phyloP scores from a whole-genome alignment of 768 basidiomycete genomes.

The Termitomyces sp. region DNA sequence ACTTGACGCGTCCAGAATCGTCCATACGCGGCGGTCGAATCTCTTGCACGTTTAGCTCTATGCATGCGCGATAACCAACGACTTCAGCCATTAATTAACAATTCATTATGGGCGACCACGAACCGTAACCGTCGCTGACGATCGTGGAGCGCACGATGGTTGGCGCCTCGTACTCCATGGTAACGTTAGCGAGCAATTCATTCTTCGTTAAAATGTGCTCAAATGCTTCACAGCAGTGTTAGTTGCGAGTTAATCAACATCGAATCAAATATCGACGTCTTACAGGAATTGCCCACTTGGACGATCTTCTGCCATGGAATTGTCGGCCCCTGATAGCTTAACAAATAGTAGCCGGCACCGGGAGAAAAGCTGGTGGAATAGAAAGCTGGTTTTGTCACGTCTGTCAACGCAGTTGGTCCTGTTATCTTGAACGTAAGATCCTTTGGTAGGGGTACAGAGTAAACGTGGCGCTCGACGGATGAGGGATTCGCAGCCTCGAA shows the following conservation, averaged over 20 bases:
- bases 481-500: constrained; percentile 82
- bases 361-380: constrained; percentile 79
- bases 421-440: constrained; percentile 25
- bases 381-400: constrained; percentile 45
- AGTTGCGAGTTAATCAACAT: neutral
- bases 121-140: constrained; percentile 77
- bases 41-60: constrained; percentile 88
- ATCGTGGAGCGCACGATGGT: constrained; percentile 68
- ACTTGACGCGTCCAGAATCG: constrained; percentile 90
- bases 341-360: constrained; percentile 74
- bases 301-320: constrained; percentile 86
- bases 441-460: constrained; percentile 67
- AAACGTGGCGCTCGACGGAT: constrained; percentile 80
- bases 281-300: constrained; percentile 40
- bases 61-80: constrained; percentile 6
- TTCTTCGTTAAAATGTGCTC: constrained; percentile 70
- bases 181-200: constrained; percentile 52
- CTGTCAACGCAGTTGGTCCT: constrained; percentile 47
- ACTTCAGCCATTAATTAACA: constrained; percentile 11
- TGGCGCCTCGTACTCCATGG: constrained; percentile 65
- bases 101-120: constrained; percentile 15
- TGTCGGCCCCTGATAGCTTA: constrained; percentile 74
- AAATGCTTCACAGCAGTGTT: constrained; percentile 37
- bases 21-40: constrained; percentile 92
- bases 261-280: neutral